phyloP scores from a whole-genome alignment of 306 rosid genomes.

The Spatholobus suberectus region DNA sequence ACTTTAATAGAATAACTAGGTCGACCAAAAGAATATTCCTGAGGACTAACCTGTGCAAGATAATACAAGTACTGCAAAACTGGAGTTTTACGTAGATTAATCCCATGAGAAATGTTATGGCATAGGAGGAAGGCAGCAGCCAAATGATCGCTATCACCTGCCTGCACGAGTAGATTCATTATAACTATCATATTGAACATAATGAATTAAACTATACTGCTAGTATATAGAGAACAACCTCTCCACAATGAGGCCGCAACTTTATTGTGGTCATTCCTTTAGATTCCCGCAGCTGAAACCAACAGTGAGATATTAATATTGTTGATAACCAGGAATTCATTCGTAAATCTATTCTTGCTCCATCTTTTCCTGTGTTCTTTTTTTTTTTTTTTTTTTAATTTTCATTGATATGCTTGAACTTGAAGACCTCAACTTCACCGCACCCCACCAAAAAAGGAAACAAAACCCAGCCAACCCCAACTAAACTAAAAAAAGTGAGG shows the following conservation, averaged over 20 bases:
- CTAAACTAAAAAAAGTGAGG: background rate
- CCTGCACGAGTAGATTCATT: slow-evolving; percentile 53
- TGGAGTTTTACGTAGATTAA: slow-evolving; percentile 80
- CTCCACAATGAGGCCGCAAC: slow-evolving; percentile 91
- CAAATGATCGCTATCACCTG: slow-evolving; percentile 89
- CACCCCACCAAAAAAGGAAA: background rate
- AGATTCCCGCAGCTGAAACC: slow-evolving; percentile 84
- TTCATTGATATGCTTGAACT: background rate
- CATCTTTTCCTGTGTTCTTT: background rate
- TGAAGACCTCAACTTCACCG: background rate
- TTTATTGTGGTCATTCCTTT: slow-evolving; percentile 71
- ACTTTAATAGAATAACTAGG: slow-evolving; percentile 1
- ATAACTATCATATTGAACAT: slow-evolving; percentile 41
- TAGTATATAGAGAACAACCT: slow-evolving; percentile 56
- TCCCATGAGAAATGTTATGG: slow-evolving; percentile 90
- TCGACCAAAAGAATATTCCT: slow-evolving; percentile 8
- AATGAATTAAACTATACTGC: slow-evolving; percentile 23
- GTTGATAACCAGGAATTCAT: background rate
- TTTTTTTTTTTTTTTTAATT: background rate
- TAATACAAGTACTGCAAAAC: slow-evolving; percentile 85
- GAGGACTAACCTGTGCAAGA: slow-evolving; percentile 77
- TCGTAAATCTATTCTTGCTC: background rate
- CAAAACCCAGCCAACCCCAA: background rate
- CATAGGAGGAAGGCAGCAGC: slow-evolving; percentile 82
- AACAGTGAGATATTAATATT: slow-evolving; percentile 28